phyloP scores from a whole-genome alignment of 352 stramenopile genomes.

The Globisporangium cystogenes region DNA sequence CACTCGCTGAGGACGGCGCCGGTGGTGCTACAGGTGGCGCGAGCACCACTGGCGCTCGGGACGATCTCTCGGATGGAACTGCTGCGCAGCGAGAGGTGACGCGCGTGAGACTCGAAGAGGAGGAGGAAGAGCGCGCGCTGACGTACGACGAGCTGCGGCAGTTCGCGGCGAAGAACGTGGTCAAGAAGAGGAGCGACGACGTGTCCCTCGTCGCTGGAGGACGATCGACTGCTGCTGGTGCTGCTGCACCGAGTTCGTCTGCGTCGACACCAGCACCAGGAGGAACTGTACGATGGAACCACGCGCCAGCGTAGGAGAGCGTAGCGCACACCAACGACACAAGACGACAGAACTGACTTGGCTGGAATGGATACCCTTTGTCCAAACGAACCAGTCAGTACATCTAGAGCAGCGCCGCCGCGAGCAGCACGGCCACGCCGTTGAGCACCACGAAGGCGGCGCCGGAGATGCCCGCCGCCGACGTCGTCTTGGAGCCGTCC shows the following conservation, averaged over 20 bases:
- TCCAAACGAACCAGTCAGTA: not conserved
- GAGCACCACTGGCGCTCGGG: not conserved
- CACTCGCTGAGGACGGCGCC: not conserved
- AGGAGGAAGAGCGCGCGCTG: slow-evolving; percentile 63
- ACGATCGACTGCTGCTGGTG: not conserved
- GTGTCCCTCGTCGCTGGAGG: not conserved
- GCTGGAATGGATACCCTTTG: not conserved
- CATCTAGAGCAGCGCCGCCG: slow-evolving; percentile 8
- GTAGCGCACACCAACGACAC: not conserved
- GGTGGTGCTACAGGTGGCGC: not conserved
- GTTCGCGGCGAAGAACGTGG: slow-evolving; percentile 54
- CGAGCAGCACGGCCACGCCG: slow-evolving; percentile 10
- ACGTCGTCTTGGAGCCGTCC: not conserved
- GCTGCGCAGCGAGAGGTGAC: not conserved
- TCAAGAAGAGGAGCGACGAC: slow-evolving; percentile 21
- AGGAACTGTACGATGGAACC: not conserved
- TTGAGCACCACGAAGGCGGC: slow-evolving; percentile 2
- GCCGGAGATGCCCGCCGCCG: not conserved
- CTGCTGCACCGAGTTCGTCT: not conserved
- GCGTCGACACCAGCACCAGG: not conserved
- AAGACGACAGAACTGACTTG: not conserved
- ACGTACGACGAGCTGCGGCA: slow-evolving; percentile 69
- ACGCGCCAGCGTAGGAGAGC: no score
- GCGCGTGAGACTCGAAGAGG: slow-evolving; percentile 26
- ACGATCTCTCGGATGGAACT: not conserved